Evolutionary conservation across 139 green algal genomes (phyloP).

Genomic region (Zygnema circumcarinatum): DNA sequence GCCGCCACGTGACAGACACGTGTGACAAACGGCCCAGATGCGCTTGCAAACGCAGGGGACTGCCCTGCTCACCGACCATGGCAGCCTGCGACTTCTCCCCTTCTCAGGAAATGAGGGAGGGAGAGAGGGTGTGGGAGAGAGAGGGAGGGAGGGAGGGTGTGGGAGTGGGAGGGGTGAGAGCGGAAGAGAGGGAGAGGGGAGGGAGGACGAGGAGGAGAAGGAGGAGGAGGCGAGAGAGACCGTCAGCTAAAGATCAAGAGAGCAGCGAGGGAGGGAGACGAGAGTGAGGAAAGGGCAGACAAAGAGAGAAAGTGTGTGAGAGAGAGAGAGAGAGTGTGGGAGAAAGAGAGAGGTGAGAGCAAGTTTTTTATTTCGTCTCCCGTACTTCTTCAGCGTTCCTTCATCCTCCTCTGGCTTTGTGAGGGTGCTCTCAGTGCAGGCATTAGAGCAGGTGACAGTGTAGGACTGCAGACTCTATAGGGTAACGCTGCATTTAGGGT

Average conservation of each 20-base stretch:
- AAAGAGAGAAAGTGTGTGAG: background rate
- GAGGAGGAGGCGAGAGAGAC: background rate
- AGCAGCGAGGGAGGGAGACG: background rate
- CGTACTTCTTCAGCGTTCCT: background rate
- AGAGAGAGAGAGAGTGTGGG: background rate
- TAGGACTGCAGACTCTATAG: background rate
- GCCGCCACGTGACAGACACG: too few species aligned
- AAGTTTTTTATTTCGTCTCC: background rate
- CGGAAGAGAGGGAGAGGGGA: background rate
- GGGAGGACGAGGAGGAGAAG: background rate
- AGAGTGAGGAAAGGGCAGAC: background rate
- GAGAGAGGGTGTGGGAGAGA: background rate
- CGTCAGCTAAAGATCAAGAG: background rate
- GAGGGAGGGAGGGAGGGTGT: background rate
- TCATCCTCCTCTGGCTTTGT: background rate
- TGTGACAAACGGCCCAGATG: too few species aligned
- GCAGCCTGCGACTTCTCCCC: too few species aligned
- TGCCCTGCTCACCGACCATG: too few species aligned
- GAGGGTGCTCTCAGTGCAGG: background rate
- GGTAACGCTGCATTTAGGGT: background rate
- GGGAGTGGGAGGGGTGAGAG: background rate
- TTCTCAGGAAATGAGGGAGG: too few species aligned
- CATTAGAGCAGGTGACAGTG: background rate
- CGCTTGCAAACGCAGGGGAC: too few species aligned
- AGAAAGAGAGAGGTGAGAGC: background rate